phyloP scores from a whole-genome alignment of 371 early-diverging fungal genomes.

The Rhizopus stolonifer region DNA sequence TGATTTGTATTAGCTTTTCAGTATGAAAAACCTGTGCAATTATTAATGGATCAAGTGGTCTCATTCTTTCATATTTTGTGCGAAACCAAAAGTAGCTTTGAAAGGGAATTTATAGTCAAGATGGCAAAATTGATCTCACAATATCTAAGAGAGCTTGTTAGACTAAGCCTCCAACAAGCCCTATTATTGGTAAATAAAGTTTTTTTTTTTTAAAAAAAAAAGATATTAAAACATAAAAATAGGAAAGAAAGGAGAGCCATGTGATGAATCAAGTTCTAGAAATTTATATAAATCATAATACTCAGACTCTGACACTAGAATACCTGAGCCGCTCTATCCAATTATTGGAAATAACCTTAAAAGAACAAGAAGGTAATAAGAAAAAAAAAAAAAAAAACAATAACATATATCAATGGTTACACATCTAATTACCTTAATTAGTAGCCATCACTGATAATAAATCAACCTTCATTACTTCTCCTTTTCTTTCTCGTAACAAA shows the following conservation, averaged over 20 bases:
- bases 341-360: background rate
- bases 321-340: background rate
- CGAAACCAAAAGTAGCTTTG: constrained; percentile 2
- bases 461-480: background rate
- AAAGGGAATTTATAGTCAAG: constrained; percentile 1
- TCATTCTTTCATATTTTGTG: constrained; percentile 13
- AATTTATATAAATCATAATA: background rate
- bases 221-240: background rate
- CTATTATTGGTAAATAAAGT: constrained; percentile 19
- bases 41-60: constrained; percentile 8
- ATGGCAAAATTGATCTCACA: constrained; percentile 8
- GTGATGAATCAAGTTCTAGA: background rate
- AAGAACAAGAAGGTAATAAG: background rate
- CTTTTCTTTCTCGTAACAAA: background rate
- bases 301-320: background rate
- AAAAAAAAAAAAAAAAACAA: too few relatives aligned
- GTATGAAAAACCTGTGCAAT: constrained; percentile 10
- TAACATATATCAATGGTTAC: too few relatives aligned
- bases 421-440: constrained; percentile 1
- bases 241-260: background rate
- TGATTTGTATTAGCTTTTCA: constrained; percentile 13
- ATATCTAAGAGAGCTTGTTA: constrained; percentile 16
- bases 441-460: background rate
- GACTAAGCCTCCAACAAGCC: constrained; percentile 16
- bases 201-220: background rate